Percentiles rank a stretch among this genome's conserved stretches.
Evolutionary conservation across 805 yeast genomes (phyloP).

Genomic region (Saccharomycopsis guyanensis): DNA sequence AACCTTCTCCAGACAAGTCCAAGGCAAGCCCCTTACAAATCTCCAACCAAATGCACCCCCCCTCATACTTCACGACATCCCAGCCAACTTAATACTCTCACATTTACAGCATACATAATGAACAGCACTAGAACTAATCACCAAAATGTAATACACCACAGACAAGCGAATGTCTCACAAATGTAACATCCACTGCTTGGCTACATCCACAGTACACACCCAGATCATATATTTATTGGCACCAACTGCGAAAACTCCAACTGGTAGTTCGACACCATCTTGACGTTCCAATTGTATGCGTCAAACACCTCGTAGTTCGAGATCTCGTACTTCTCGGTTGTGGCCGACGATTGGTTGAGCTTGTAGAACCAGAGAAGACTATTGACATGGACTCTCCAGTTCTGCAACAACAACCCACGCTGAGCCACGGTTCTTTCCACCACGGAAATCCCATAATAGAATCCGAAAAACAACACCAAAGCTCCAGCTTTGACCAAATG

Average conservation of each 20-base stretch:
- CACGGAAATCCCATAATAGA: slow-evolving; percentile 15
- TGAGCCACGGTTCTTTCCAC: slow-evolving; percentile 15
- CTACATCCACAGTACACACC: no score
- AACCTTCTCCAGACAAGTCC: no score
- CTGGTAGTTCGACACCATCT: slow-evolving; percentile 10
- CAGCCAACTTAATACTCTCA: no score
- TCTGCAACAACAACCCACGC: slow-evolving; percentile 16
- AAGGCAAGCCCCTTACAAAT: no score
- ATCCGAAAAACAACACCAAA: slow-evolving; percentile 19
- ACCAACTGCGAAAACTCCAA: slow-evolving; percentile 14
- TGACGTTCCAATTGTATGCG: slow-evolving; percentile 15
- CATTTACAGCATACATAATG: no score
- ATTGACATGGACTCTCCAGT: slow-evolving; percentile 18
- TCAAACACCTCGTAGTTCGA: slow-evolving; percentile 19
- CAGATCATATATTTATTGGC: neutral
- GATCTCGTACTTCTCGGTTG: slow-evolving; percentile 7
- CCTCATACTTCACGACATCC: no score
- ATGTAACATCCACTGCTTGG: no score
- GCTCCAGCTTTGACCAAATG: slow-evolving; percentile 9
- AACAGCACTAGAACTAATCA: no score
- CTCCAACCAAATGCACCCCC: no score
- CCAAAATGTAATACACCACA: no score
- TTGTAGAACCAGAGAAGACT: slow-evolving; percentile 15
- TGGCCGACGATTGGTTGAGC: neutral
- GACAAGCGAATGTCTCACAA: no score